Evolutionary conservation across 768 basidiomycete genomes (phyloP), one percentile per base, ranked within the genome.

Genomic region (Coprinopsis marcescibilis): DNA sequence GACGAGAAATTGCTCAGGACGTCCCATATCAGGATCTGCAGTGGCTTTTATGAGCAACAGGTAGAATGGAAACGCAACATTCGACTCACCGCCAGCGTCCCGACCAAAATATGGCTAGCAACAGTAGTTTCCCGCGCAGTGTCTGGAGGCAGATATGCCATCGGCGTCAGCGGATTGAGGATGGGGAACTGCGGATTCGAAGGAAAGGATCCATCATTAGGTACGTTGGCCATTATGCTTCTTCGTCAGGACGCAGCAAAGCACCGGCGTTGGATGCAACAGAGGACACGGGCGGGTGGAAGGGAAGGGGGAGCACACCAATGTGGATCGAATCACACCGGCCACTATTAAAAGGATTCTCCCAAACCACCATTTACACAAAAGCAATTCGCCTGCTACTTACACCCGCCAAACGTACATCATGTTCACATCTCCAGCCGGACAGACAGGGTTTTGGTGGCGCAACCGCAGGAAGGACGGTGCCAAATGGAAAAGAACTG

Each of bases 21-120:
- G 39, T 66, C 65, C 65, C 63, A 66, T 4, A 60, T 44, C 11
- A 60, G 45, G 19, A 56, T 49, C 61, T 64, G 33, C 14, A 40
- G 17, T 3, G 4, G 23, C 24, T 2, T 45, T 26, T 12, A 21
- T 20, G 32, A 7, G 44, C 11, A 1, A 19, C 10, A 3, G 14
- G 32, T 3, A 19, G 10, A 45, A 35, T 13, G 29, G 24, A 19
- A 12, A 29, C 12, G 15, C 15, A n/a, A 3, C 27, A 24, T 1
- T 21, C 10, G 21, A 37, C 45, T 3, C 23, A 46, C 45, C 12
- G 45, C 45, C 26, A 39, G 13, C 11, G 45, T 27, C 12, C 36
- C 36, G 8, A 39, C 24, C 10, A 29, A 8, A 15, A 46, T 46
- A 27, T 46, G 24, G 15, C 24, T 32, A 20, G 36, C 45, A 8